Base-by-base conservation (phyloP, 192 early-diverging fungal genomes). In the Coemansia sp. region DNA sequence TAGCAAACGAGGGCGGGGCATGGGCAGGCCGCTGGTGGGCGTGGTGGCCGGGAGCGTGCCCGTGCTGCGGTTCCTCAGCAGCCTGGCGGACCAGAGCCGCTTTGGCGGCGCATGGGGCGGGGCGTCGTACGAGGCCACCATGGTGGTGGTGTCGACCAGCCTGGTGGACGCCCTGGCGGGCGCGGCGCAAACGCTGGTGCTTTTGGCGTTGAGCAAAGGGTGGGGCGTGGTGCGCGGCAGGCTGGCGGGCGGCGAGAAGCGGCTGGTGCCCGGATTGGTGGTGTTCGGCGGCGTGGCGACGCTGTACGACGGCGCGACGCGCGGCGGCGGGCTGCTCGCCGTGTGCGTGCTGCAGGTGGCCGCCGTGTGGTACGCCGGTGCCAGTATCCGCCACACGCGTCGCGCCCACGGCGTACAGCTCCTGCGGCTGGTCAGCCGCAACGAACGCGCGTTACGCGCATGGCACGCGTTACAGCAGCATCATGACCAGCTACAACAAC, bases 71-170 rank as follows among this genome's bases (percentile, higher is more conserved):
- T 62, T 76, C 30, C 34, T 76, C 40, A 60, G 67, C 50, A 59
- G 73, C 27, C 38, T 76, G 55, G 73, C 73, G 5, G 73, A 76
- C 42, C 73, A 66, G 73, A 69, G 67, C 47, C 57, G 73, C 23
- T 62, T 59, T 47, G 37, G 25, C 11, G 38, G 25, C 11, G 42
- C 69, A 51, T 67, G 67, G 73, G 67, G 67, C 2, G 22, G 25
- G 24, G 73, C 56, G 17, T 61, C 73, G n/a, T 76, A 76, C 22
- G 73, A 76, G 27, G 59, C 55, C 3, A 76, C 73, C 0, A 62
- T 76, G 63, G 46, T 76, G 0, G 67, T 69, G 8, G 73, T 76
- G 21, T 66, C 59, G 2, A 76, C 73, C 2, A 76, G 73, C 15
- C 63, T 76, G 12, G 73, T 76, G 1, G 73, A 76, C 25, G 73